phyloP scores from a whole-genome alignment of 768 basidiomycete genomes.

The Mycena capillaripes region DNA sequence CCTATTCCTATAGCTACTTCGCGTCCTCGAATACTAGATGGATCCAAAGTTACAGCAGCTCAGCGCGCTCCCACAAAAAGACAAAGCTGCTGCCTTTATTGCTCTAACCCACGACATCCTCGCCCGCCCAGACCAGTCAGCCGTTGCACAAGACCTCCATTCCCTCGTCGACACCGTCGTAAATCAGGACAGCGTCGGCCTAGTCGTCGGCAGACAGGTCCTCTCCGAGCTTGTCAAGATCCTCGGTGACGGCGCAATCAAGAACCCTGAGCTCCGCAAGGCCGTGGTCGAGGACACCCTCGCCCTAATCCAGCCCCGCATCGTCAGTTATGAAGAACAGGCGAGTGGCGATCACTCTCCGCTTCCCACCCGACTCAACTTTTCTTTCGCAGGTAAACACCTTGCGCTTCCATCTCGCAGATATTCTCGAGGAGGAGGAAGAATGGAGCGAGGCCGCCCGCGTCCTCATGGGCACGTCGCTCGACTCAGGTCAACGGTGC shows the following conservation, averaged over 20 bases:
- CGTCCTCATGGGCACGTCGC: conserved; percentile 91
- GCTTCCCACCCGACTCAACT: neutral
- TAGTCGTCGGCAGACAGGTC: conserved; percentile 91
- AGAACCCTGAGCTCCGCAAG: conserved; percentile 72
- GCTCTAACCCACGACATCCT: conserved; percentile 77
- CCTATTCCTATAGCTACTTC: too few relatives aligned
- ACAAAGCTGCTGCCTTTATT: conserved; percentile 84
- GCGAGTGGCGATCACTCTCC: conserved; percentile 57
- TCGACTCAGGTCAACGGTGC: conserved; percentile 91
- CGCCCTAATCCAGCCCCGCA: conserved; percentile 76
- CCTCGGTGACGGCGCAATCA: conserved; percentile 69
- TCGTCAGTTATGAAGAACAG: conserved; percentile 97
- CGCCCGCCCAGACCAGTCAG: conserved; percentile 60
- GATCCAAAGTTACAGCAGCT: conserved; percentile 66
- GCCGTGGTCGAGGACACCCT: conserved; percentile 84
- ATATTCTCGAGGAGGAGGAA: conserved; percentile 90
- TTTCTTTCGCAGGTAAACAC: conserved; percentile 74
- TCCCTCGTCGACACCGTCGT: conserved; percentile 84
- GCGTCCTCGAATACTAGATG: too few relatives aligned
- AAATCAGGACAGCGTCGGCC: conserved; percentile 84
- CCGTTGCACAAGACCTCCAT: conserved; percentile 71
- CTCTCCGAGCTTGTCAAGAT: conserved; percentile 86
- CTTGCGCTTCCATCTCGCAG: conserved; percentile 90
- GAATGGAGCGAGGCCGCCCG: conserved; percentile 95
- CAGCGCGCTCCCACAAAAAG: conserved; percentile 79